Evolutionary conservation across 179 eudicot species (phyloP), one percentile per base, ranked within the genome.

Genomic region (Beta macrorhiza): DNA sequence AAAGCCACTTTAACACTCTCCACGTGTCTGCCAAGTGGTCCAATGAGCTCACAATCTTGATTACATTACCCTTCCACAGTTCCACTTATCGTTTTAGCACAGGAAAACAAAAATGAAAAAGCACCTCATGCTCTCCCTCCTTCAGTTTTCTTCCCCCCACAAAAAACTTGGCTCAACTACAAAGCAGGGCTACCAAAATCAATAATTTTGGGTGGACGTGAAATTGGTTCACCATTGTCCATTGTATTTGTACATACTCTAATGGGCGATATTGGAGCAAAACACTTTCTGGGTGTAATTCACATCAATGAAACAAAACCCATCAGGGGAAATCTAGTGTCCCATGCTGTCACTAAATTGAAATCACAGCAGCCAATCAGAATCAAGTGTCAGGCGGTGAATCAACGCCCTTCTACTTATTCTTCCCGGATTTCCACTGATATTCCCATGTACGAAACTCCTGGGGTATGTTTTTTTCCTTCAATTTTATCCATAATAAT

Each of bases 371-470:
- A 67, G 22, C 65, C 79, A 56, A 65, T 83, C 37, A 75, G 76
- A 58, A 63, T 83, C 75, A 84, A 71, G 73, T 73, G 72, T 49
- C 85, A 85, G 37, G 70, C 81, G 63, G 83, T 81, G 79, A 88
- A 80, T 72, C 82, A 80, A 52, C 65, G 62, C 3, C 89, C 93
- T 65, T 83, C 91, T 5, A 91, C 94, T 22, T 93, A 91, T 62
- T 82, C 97, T 77, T 89, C 97, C 73, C 79, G 85, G 64, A 90
- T 92, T 42, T 77, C 86, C 76, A 95, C 97, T 51, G 94, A 95
- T 73, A 88, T 93, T 49, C 92, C 94, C 72, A 91, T 95, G 75
- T 88, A 87, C 76, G 98, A 95, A 83, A 80, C 86, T 64, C 87
- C 97, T 53, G 87, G 75, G 88, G 98, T 94, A 91, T 20, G 16